Conservation (phyloP, 305 asterid genomes). For the Solanum hybrid region DNA sequence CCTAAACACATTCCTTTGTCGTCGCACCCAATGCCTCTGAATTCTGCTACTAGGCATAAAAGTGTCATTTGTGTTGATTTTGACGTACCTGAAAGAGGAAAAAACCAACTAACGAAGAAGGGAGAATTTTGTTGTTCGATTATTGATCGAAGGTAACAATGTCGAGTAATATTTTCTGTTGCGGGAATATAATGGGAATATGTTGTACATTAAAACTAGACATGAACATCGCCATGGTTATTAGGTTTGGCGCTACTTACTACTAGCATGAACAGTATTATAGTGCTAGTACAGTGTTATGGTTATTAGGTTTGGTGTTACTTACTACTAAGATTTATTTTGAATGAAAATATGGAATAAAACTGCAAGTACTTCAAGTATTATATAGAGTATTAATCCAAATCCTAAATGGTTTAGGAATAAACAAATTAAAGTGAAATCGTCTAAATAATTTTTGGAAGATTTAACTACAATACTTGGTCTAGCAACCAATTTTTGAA, state of each 20-base stretch:
- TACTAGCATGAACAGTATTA: neutral
- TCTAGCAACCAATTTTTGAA: too few relatives aligned
- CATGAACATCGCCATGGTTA: neutral
- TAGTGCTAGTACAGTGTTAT: neutral
- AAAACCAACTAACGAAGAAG: neutral
- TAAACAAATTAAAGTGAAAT: neutral
- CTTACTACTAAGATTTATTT: neutral
- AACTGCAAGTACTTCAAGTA: neutral
- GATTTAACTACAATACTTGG: neutral
- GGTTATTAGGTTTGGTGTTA: neutral
- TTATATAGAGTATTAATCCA: neutral
- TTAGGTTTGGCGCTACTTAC: neutral
- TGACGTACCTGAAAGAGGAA: neutral
- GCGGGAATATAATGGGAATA: neutral
- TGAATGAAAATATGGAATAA: too few relatives aligned
- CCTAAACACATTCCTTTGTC: neutral
- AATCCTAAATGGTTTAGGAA: neutral
- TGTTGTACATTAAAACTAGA: neutral
- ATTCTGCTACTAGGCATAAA: neutral
- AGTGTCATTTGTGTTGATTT: neutral
- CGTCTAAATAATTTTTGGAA: neutral
- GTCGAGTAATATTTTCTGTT: neutral
- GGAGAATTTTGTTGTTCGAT: neutral
- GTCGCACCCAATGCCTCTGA: neutral
- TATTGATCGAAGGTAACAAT: neutral